A percentile compares a stretch with the other conserved stretches of the same genome.
These are phyloP conservation scores for Prunus salicina DNA, from an alignment of 306 rosid genomes.

Conservation along the genomic window DNA sequence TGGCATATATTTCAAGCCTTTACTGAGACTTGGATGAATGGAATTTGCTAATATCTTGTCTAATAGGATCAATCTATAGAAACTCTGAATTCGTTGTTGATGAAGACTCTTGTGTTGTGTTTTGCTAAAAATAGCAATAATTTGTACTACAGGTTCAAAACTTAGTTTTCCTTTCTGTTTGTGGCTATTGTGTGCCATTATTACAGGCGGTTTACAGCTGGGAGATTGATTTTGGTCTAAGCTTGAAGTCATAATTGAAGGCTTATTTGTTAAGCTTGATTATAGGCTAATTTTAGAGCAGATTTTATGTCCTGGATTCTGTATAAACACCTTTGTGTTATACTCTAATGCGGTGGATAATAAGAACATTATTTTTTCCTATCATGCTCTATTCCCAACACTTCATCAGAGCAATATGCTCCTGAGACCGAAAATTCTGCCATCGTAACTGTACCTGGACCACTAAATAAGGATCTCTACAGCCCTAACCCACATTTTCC, in stretches of 20 bases:
- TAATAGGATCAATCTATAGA: neutral
- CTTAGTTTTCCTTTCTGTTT: neutral
- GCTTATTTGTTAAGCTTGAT: neutral
- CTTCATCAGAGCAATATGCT: neutral
- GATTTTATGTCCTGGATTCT: neutral
- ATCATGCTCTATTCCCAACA: neutral
- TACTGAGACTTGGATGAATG: constrained; percentile 3
- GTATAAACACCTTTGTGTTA: neutral
- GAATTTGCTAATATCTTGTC: constrained; percentile 2
- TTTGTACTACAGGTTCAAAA: neutral
- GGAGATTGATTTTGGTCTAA: neutral
- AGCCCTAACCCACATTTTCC: neutral
- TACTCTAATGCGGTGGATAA: no score
- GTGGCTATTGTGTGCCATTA: neutral
- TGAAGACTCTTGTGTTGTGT: neutral
- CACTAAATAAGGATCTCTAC: neutral
- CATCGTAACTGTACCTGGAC: neutral
- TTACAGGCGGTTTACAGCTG: neutral
- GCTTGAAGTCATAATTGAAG: neutral
- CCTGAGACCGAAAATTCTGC: neutral
- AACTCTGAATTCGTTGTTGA: neutral
- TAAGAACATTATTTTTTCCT: no score
- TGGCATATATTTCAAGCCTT: constrained; percentile 16
- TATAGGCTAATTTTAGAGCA: no score
- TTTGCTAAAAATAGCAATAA: neutral